phyloP scores from a whole-genome alignment of 371 early-diverging fungal genomes.

The Mucor sp. region DNA sequence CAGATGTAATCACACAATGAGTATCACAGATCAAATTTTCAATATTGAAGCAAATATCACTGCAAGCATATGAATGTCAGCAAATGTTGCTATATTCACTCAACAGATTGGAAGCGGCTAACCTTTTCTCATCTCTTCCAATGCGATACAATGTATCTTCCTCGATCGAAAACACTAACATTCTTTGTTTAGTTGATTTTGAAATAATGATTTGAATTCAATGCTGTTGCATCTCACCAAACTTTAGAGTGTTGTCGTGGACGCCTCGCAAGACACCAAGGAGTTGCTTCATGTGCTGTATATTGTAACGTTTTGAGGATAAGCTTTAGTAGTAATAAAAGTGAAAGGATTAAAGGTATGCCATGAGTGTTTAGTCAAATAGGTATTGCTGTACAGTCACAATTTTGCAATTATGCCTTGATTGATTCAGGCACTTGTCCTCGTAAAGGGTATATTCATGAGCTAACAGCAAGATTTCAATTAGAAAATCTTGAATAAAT shows the following conservation, averaged over 20 bases:
- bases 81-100: background rate
- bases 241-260: background rate
- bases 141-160: background rate
- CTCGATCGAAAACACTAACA: background rate
- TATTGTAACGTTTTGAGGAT: background rate
- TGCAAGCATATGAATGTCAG: background rate
- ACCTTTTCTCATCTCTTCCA: background rate
- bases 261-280: background rate
- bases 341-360: too few species aligned
- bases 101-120: background rate
- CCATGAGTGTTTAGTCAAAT: too few species aligned
- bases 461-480: too few species aligned
- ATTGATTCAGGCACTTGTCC: too few species aligned
- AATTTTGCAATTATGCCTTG: too few species aligned
- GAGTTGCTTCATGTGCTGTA: background rate
- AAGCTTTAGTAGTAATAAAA: background rate
- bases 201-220: background rate
- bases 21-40: background rate
- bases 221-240: background rate
- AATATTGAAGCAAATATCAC: background rate
- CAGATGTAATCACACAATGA: slow-evolving; percentile 2
- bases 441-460: too few species aligned
- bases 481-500: too few species aligned
- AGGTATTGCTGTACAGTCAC: too few species aligned
- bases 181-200: background rate